phyloP scores from a whole-genome alignment of 1,284 basidiomycete genomes.

The Leccinum subrobustum region DNA sequence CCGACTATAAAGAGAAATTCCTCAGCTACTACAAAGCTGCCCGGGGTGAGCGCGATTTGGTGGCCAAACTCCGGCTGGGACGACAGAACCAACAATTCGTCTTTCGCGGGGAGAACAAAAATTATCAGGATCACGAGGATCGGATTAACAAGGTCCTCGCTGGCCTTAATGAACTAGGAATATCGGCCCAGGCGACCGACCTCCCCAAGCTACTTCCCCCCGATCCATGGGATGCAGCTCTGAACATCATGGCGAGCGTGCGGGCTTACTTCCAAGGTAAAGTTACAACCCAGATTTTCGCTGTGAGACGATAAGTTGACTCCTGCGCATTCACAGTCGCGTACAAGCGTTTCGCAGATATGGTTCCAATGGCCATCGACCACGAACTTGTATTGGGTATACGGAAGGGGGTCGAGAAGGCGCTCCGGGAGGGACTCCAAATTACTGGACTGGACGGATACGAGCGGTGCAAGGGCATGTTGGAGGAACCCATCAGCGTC shows the following conservation, averaged over 20 bases:
- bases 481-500: slow-evolving; percentile 54
- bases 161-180: slow-evolving; percentile 44
- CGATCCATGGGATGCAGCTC: slow-evolving; percentile 56
- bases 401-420: slow-evolving; percentile 43
- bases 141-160: slow-evolving; percentile 37
- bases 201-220: slow-evolving; percentile 52
- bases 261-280: slow-evolving; percentile 73
- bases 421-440: slow-evolving; percentile 44
- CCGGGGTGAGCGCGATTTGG: slow-evolving; percentile 35
- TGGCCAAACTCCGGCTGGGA: slow-evolving; percentile 17
- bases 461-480: slow-evolving; percentile 44
- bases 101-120: too few relatives aligned
- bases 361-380: slow-evolving; percentile 63
- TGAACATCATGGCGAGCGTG: slow-evolving; percentile 68
- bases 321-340: slow-evolving; percentile 44
- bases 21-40: slow-evolving; percentile 45
- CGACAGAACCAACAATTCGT: not conserved
- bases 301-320: not conserved
- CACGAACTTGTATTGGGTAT: slow-evolving; percentile 52
- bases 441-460: slow-evolving; percentile 34
- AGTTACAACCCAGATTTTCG: not conserved
- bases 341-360: slow-evolving; percentile 67
- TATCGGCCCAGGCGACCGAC: slow-evolving; percentile 42
- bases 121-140: not conserved
- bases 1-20: slow-evolving; percentile 58